Base-by-base conservation (phyloP, 2,329 filamentous ascomycete genomes). In the Trichoderma endophyticum region DNA sequence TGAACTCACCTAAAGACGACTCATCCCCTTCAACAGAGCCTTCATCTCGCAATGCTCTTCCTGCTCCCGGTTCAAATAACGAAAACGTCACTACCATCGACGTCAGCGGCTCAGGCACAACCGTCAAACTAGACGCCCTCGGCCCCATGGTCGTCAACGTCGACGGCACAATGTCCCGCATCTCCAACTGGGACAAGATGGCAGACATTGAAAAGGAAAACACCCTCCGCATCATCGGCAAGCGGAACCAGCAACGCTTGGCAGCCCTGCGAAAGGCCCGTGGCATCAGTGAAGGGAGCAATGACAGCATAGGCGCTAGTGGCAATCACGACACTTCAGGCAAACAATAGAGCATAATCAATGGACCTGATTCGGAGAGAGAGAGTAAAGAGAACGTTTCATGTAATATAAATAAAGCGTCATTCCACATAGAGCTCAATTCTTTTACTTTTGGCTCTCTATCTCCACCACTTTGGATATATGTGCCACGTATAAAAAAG, bases 121-220 rank as follows among this genome's bases (percentile, higher is more conserved):
- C 80, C 21, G 84, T 92, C 57, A 88, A 86, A 64, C 86, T 94
- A 9, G 91, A 93, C 77, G 86, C 89, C 73, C 83, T 94, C 28
- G 92, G 92, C 0, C 92, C 92, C 2, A 84, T 94, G 76, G 91
- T 95, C 1, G 89, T 94, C 70, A 92, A 93, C 79, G 83, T 85
- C 73, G 91, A 95, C 80, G 92, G 92, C 24, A 90, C 90, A 9
- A 80, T 94, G 75, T 90, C 89, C 71, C 86, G 92, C 39, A 92
- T 95, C 76, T 82, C 86, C 43, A 94, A 95, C 80, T 95, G 92
- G 92, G 84, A 83, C 9, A 83, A 90, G 74, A 93, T 94, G 92
- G 87, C 87, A 2, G 88, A 89, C 30, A 85, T 89, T 7, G 92
- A 94, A 84, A 86, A 84, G 79, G 81, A 87, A 78, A 92, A 89